Base-by-base conservation (phyloP, 805 yeast genomes). In the Saturnispora gosingensis region DNA sequence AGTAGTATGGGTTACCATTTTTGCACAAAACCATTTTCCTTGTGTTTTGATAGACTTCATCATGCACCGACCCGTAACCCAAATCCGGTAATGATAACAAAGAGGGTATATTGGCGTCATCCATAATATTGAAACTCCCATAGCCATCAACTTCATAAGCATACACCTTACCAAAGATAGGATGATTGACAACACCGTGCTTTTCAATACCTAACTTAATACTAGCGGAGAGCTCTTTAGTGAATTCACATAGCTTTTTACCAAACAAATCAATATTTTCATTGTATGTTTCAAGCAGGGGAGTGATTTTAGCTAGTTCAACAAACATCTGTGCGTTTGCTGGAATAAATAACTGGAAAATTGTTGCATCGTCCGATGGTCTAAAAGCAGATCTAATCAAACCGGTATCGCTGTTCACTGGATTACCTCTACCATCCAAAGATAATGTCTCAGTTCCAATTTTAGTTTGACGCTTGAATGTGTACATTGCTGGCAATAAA, bases 61-160 rank as follows among this genome's bases (percentile, higher is more conserved):
- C 83, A 34, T 72, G 63, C 4, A 55, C 60, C 6, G 69, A 65
- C 7, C 80, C 58, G 62, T 77, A 85, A 0, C 95, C 95, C 61
- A 86, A 66, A 56, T 86, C 90, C 0, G 96, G 96, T 32, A 89
- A 71, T 1, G 96, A 78, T 40, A 88, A 69, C 34, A 87, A 65
- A 1, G 95, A 86, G 1, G 97, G 97, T 16, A 88, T 72, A 61
- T 89, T 89, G 22, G 96, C 96, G 66, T 88, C 97, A 65, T 88
- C 96, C 95, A 88, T 88, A 56, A 82, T 72, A 24, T 78, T 69
- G 0, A 74, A 56, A 27, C 93, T 74, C 2, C 95, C 95, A 62
- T 76, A 88, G 0, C 96, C 96, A 64, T 89, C 97, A 18, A 88
- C 82, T 64, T 88, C 97, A 60, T 82, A 88, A 0, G 97, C 96